Evolutionary conservation across 2,329 filamentous ascomycete genomes (phyloP), one percentile per base, ranked within the genome.

Genomic region (Sarocladium oryzae): DNA sequence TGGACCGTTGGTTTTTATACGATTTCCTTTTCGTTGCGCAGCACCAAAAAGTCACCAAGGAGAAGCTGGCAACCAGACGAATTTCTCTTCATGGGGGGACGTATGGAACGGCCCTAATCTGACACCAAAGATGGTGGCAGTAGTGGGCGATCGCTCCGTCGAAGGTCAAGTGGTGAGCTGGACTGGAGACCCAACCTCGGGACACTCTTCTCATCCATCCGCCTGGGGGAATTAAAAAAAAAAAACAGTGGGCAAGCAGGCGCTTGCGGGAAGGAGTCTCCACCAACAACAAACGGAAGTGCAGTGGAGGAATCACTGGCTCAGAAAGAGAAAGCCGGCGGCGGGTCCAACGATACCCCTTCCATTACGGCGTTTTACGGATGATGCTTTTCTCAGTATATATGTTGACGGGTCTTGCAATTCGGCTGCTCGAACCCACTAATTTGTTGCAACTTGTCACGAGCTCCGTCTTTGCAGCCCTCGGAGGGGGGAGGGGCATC

Each of bases 301-400:
- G 18, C 26, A 4, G 18, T 11, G 43, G 28, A 21, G n/a, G 28
- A 13, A 21, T 8, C 43, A 33, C 26, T 21, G 11, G 18, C 28
- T 33, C 43, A 8, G 24, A n/a, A 20, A 2, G 28, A 48, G 16
- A 18, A 20, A 48, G 4, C 15, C 26, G 16, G 26, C 43, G 43
- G 43, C 43, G 43, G 43, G 43, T 48, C 18, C 21, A 13, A 48
- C 28, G 43, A 48, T 48, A 48, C 43, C 43, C 43, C n/a, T 32
- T 48, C 43, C 43, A 48, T 48, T 48, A 48, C 21, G 43, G 43
- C 43, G 43, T 48, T 48, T 28, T 13, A 32, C 43, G 43, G 43
- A 15, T 26, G 21, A 21, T 33, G 43, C 7, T 48, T 20, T 48
- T 26, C 26, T 48, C 16, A 4, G 20, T 7, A 4, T 23, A 20